Evolutionary conservation across 169 alveolate genomes (phyloP), one percentile per base, ranked within the genome.

Genomic region (Perkinsus chesapeaki): DNA sequence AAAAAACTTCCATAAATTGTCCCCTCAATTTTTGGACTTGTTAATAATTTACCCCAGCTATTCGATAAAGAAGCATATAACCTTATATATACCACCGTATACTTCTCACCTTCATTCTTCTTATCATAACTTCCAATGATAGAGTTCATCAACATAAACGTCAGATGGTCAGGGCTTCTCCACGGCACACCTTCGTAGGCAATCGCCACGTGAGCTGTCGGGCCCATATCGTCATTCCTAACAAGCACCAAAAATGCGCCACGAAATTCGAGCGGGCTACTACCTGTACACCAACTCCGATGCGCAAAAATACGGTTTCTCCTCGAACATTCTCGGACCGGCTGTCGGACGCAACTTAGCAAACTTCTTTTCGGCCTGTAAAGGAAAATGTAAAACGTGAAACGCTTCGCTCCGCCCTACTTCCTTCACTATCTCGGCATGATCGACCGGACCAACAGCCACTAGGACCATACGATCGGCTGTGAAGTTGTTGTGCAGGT

Each of bases 151-250:
- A 99, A 95, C 97, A 99, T 97, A 95, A 98, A 97, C 39, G 98
- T 96, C 93, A 98, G 97, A 73, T 98, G 97, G 94, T 99, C 98
- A 7, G 99, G 99, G 27, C 99, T 98, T 73, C 96, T 97, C 97
- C 98, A 97, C 27, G 98, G 98, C 0, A 98, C 97, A n/a, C 99
- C 99, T 60, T 98, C 98, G 94, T 98, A 98, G 0, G 98, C 98
- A 36, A 97, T 98, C 12, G 98, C 98, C 92, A 98, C 95, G 91
- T 97, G 98, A 34, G 98, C 98, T 94, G 96, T 95, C 92, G 98
- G 98, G 31, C 98, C 98, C 96, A 95, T 93, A 73, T 95, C 97
- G 92, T 95, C 97, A 94, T 96, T 95, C 92, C 96, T 93, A 39
- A 94, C 93, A 27, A n/a, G 48, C 39, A 82, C n/a, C 38, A 73